These are phyloP conservation scores for Eimeria maxima DNA, from an alignment of 169 alveolate species.

Conservation along the genomic window DNA sequence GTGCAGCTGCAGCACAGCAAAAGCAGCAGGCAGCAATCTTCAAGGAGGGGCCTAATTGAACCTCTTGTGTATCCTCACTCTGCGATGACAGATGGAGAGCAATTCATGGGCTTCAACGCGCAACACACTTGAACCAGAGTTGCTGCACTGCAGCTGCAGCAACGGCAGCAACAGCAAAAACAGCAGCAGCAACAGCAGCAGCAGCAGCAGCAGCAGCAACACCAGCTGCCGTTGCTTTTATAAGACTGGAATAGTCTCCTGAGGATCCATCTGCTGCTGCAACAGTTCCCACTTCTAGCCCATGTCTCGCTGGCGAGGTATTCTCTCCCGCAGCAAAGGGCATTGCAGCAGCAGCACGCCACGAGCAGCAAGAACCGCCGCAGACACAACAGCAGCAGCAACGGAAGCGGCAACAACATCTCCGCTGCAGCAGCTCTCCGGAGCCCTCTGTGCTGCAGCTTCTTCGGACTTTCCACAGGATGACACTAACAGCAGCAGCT, in stretches of 20 bases:
- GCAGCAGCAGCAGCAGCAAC: background rate
- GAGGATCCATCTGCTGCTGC: background rate
- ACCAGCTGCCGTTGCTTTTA: background rate
- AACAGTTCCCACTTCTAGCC: background rate
- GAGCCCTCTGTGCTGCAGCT: background rate
- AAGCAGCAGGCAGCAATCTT: background rate
- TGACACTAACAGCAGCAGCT: background rate
- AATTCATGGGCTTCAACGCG: background rate
- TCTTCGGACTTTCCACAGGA: background rate
- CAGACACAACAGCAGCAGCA: background rate
- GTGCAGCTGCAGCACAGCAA: background rate
- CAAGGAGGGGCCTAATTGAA: too few relatives aligned
- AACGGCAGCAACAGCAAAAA: background rate
- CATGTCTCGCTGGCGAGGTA: constrained; percentile 67
- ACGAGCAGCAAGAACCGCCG: background rate
- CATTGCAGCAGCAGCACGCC: constrained; percentile 9
- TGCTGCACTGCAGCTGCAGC: background rate
- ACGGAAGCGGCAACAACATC: background rate
- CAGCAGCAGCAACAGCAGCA: background rate
- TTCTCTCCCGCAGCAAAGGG: constrained; percentile 51
- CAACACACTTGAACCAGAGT: background rate
- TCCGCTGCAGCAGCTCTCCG: background rate
- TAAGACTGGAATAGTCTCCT: background rate
- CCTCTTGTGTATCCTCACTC: background rate
- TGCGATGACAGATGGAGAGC: background rate